A percentile compares a stretch with the other conserved stretches of the same genome.
These are phyloP conservation scores for Linnemannia schmuckeri DNA, from an alignment of 192 early-diverging fungal genomes.

Conservation along the genomic window DNA sequence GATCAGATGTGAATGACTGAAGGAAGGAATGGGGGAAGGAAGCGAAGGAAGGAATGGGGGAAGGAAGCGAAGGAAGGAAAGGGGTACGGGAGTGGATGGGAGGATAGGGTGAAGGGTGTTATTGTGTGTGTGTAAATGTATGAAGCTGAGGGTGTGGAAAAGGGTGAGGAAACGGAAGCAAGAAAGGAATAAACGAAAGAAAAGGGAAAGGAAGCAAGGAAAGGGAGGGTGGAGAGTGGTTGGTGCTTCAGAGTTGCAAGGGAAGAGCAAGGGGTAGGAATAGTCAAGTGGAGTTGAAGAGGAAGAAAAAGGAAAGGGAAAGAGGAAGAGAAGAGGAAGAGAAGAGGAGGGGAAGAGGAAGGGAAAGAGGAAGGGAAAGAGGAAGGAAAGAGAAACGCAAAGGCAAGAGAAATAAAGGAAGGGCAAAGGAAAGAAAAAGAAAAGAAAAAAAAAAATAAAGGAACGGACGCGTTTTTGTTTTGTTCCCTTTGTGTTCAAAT, in stretches of 20 bases:
- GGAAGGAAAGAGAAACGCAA: constrained; percentile 6
- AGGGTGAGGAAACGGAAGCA: not conserved
- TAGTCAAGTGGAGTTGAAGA: not conserved
- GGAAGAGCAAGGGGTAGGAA: no score
- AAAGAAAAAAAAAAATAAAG: constrained; percentile 1
- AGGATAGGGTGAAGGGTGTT: not conserved
- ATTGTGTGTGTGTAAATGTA: not conserved
- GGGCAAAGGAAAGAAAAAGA: not conserved
- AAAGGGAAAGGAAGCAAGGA: not conserved
- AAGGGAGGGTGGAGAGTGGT: not conserved
- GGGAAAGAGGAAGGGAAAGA: not conserved
- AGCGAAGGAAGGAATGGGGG: not conserved
- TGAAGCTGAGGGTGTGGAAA: not conserved
- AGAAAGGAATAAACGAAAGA: not conserved
- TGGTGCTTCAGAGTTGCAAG: not conserved
- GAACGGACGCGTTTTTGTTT: not conserved
- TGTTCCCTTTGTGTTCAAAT: not conserved
- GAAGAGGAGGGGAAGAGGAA: not conserved
- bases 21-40: not conserved
- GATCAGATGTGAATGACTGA: no score
- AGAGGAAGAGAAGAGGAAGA: not conserved
- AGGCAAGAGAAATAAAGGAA: constrained; percentile 1
- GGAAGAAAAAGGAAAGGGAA: not conserved
- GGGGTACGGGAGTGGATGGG: not conserved
- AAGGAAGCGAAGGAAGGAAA: not conserved